Conservation (phyloP, 202 grass and related monocot genomes). For the Bolboschoenoplectus hybrid region DNA sequence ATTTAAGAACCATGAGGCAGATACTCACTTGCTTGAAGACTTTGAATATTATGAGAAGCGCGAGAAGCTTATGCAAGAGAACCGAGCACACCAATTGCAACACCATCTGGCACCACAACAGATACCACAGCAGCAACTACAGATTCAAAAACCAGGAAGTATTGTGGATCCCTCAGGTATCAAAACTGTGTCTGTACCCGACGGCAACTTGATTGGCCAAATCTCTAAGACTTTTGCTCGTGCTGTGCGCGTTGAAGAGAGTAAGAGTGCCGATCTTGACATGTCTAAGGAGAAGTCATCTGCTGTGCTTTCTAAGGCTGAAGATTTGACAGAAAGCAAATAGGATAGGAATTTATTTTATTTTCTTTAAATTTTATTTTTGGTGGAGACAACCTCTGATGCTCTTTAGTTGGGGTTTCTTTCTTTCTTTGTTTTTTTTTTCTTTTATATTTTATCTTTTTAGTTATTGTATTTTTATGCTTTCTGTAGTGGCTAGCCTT, state of each 20-base stretch:
- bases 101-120: conserved; percentile 47
- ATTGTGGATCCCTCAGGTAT: conserved; percentile 33
- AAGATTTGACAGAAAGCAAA: conserved; percentile 48
- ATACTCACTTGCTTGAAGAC: conserved; percentile 77
- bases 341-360: conserved; percentile 39
- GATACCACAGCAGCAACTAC: conserved; percentile 37
- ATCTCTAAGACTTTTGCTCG: conserved; percentile 69
- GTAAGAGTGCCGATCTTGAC: conserved; percentile 44
- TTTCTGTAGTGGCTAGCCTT: conserved; percentile 57
- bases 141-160: conserved; percentile 35
- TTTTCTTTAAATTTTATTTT: conserved; percentile 48
- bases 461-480: conserved; percentile 37
- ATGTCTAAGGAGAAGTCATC: conserved; percentile 36
- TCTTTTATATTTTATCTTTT: conserved; percentile 7
- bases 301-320: conserved; percentile 41
- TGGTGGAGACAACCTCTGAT: conserved; percentile 41
- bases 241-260: conserved; percentile 63
- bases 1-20: conserved; percentile 76
- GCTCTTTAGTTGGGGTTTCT: conserved; percentile 39
- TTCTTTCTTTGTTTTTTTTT: background rate
- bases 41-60: conserved; percentile 90
- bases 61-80: conserved; percentile 88
- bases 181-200: conserved; percentile 46
- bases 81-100: conserved; percentile 62
- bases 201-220: conserved; percentile 53